Evolutionary conservation across 768 basidiomycete species (phyloP), one percentile per base, ranked within the genome.

Genomic region (Chalciporus chontae): DNA sequence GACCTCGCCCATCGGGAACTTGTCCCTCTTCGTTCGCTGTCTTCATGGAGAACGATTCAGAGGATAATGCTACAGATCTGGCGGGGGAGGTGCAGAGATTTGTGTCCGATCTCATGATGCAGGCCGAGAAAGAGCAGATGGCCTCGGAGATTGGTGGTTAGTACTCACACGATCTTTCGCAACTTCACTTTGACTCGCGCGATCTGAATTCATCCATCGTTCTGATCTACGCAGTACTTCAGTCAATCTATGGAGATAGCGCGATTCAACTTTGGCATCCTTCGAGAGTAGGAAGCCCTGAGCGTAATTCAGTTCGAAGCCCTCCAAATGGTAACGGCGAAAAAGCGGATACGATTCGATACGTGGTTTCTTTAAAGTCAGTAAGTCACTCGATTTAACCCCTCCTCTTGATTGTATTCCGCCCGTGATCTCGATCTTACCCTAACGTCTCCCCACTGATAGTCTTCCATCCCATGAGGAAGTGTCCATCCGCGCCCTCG

Each of bases 181-280:
- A 54, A 43, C 18, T 34, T 50, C 32, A 45, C 46, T 15, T 21
- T 11, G 45, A 17, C n/a, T n/a, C n/a, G 47, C 18, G 19, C 14
- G 31, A 14, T 38, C 24, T 49, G 47, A 46, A 18, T 45, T 32
- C 46, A 45, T 51, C 40, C 18, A 34, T 10, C 26, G 40, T 37
- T 45, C 40, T 41, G 26, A 39, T 53, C 60, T 86, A 34, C 27
- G 14, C 40, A 68, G 90, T 87, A 14, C 70, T 92, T n/a, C 84
- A 82, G 63, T 87, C 87, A 21, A 92, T 92, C 58, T 92, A 91
- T 59, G 89, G 88, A 37, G 80, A 85, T 8, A 70, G 78, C 37
- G 74, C 83, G 13, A 72, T 91, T 34, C 73, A 71, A n/a, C 65
- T 81, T 27, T 90, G 84, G 82, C 71, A 66, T 43, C 71, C 76